These are phyloP conservation scores for Polytrichum formosum DNA, from an alignment of 225 moss, liverwort and hornwort species.

Conservation along the genomic window DNA sequence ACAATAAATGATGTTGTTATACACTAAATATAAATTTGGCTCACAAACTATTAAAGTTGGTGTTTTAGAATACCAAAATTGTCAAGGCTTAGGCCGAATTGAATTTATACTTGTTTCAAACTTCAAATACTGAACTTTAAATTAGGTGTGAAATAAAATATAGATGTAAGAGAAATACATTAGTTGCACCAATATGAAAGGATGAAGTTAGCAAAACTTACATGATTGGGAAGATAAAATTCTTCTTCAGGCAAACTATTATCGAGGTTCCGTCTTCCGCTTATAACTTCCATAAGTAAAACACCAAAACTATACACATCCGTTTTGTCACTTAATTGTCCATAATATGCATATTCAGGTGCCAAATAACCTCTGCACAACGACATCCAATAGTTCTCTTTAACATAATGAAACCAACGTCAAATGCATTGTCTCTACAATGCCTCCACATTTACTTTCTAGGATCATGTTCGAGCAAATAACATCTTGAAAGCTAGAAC, in stretches of 20 bases:
- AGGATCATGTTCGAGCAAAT: too few species aligned
- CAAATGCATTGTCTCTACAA: background rate
- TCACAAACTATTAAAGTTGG: background rate
- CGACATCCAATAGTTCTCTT: background rate
- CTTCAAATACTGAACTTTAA: background rate
- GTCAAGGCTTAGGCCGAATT: too few species aligned
- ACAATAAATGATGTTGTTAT: too few species aligned
- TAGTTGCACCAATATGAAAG: too few species aligned
- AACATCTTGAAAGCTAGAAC: too few species aligned
- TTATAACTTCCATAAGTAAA: slow-evolving; percentile 35
- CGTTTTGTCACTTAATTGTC: slow-evolving; percentile 35
- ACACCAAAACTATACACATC: slow-evolving; percentile 45
- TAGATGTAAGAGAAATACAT: background rate
- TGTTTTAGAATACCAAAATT: background rate
- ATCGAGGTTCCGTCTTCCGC: slow-evolving; percentile 24
- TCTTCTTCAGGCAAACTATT: background rate
- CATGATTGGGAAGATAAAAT: slow-evolving; percentile 5
- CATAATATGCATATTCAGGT: slow-evolving; percentile 31
- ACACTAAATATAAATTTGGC: background rate
- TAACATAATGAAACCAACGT: background rate
- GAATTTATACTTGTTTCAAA: background rate
- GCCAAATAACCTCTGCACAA: slow-evolving; percentile 29
- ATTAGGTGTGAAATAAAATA: background rate
- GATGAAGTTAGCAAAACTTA: background rate
- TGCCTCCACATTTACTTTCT: background rate